A percentile compares a stretch with the other conserved stretches of the same genome.
Evolutionary conservation across 108 stramenopile species (phyloP).

Genomic region (Cyclotella choctawhatcheeana): DNA sequence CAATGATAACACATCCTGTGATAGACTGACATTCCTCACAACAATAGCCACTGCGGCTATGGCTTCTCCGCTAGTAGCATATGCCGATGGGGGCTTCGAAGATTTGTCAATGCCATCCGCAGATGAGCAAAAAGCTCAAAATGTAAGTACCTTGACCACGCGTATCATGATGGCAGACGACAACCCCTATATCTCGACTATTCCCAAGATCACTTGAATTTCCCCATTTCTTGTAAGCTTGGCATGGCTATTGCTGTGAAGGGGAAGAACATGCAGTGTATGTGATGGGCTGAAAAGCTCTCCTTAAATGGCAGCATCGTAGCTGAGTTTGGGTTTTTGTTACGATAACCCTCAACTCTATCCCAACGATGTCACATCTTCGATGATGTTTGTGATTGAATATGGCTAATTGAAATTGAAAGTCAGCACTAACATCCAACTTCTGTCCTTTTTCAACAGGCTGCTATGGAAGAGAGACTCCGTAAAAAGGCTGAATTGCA

Average conservation of each 20-base stretch:
- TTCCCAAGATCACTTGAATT: conserved; percentile 37
- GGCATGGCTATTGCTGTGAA: conserved; percentile 32
- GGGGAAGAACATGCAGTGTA: conserved; percentile 46
- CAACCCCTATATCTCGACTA: conserved; percentile 69
- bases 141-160: conserved; percentile 56
- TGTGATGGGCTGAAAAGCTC: conserved; percentile 44
- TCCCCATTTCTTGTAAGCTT: conserved; percentile 40
- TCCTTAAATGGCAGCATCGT: conserved; percentile 40
- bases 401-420: conserved; percentile 5
- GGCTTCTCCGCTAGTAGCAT: conserved; percentile 9
- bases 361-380: conserved; percentile 77
- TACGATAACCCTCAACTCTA: conserved; percentile 72
- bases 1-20: conserved; percentile 6
- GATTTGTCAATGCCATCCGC: conserved; percentile 79
- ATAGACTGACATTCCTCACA: conserved; percentile 34
- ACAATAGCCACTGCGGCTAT: conserved; percentile 20
- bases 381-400: background rate
- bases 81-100: conserved; percentile 49
- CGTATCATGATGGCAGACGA: background rate
- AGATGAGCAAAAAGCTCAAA: conserved; percentile 57
- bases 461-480: conserved; percentile 69
- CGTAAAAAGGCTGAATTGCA: conserved; percentile 76
- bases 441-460: conserved; percentile 33
- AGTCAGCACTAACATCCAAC: background rate
- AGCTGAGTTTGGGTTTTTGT: conserved; percentile 75